These are phyloP conservation scores for Haberlea rhodopensis DNA, from an alignment of 257 asterid genomes.

Conservation along the genomic window DNA sequence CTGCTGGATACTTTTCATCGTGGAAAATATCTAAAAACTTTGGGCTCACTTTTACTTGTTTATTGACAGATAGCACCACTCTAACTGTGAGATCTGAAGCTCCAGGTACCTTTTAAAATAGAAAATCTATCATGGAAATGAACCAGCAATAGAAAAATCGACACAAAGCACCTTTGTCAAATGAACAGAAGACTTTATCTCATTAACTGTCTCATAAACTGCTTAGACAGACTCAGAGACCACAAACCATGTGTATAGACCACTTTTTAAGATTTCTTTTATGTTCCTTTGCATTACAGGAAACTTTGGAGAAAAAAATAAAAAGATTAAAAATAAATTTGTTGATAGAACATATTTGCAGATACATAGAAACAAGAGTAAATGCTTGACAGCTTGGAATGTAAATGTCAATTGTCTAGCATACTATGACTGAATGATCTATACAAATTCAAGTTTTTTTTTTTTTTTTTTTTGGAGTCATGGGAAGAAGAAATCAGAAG, in stretches of 20 bases:
- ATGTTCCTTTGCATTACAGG: neutral
- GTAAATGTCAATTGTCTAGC: too few relatives aligned
- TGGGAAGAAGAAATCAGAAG: neutral
- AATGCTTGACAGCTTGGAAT: too few relatives aligned
- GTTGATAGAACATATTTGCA: neutral
- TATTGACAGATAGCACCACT: conserved; percentile 55
- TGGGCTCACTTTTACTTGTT: conserved; percentile 57
- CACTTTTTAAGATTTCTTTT: neutral
- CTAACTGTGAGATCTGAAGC: conserved; percentile 61
- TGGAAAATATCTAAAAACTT: conserved; percentile 59
- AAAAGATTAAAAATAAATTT: neutral
- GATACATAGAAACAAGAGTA: neutral
- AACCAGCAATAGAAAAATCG: neutral
- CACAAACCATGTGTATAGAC: neutral
- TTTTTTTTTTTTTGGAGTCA: neutral
- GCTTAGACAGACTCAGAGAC: neutral
- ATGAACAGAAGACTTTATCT: neutral
- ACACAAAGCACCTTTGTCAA: neutral
- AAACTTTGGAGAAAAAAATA: neutral
- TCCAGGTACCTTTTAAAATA: conserved; percentile 54
- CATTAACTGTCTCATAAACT: neutral
- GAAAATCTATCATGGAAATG: conserved; percentile 22
- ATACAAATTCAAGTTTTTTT: too few relatives aligned
- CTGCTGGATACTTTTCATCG: conserved; percentile 51
- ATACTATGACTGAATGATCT: too few relatives aligned